These are phyloP conservation scores for Sanchytrium tribonematis DNA, from an alignment of 371 early-diverging fungal genomes.

Conservation along the genomic window DNA sequence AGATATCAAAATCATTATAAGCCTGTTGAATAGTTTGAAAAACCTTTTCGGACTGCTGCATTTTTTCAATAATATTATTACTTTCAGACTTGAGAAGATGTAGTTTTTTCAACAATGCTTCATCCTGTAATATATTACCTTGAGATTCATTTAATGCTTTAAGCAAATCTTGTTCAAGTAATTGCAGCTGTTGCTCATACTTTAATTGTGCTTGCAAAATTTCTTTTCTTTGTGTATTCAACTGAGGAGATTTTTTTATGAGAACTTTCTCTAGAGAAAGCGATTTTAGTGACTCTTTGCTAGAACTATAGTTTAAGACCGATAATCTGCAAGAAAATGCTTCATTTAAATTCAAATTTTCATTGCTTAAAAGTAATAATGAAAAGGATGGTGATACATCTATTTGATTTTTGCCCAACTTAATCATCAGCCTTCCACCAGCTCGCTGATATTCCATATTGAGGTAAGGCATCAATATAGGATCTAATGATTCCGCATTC, in stretches of 20 bases:
- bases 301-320: slow-evolving; percentile 93
- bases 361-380: slow-evolving; percentile 69
- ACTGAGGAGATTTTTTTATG: slow-evolving; percentile 77
- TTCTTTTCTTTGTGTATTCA: slow-evolving; percentile 67
- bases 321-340: slow-evolving; percentile 84
- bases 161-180: slow-evolving; percentile 70
- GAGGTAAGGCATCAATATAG: slow-evolving; percentile 82
- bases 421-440: slow-evolving; percentile 82
- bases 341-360: slow-evolving; percentile 66
- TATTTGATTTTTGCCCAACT: slow-evolving; percentile 50
- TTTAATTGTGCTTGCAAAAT: slow-evolving; percentile 80
- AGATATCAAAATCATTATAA: too few relatives aligned
- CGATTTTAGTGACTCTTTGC: slow-evolving; percentile 70
- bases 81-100: neutral
- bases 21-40: too few relatives aligned
- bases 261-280: slow-evolving; percentile 85
- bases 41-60: too few relatives aligned
- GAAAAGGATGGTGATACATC: slow-evolving; percentile 93
- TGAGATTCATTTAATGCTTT: slow-evolving; percentile 73
- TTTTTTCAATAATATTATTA: neutral
- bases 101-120: slow-evolving; percentile 8
- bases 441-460: slow-evolving; percentile 83
- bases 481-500: slow-evolving; percentile 86
- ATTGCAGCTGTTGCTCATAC: slow-evolving; percentile 65
- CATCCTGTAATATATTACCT: slow-evolving; percentile 90